These are phyloP conservation scores for Metschnikowia hibisci DNA, from an alignment of 805 yeast species.

Conservation along the genomic window DNA sequence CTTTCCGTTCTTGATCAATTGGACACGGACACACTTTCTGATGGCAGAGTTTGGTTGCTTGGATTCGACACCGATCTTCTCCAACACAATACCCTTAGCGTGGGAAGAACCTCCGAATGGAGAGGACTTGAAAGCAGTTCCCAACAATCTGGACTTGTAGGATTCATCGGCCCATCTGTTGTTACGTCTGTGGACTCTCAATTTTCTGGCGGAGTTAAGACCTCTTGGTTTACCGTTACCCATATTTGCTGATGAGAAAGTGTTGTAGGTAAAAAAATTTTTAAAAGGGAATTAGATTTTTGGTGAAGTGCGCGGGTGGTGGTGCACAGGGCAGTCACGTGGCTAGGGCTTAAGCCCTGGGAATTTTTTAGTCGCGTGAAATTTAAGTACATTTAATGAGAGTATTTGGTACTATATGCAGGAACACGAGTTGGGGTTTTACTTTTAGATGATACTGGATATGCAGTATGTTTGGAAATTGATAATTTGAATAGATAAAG, in stretches of 20 bases:
- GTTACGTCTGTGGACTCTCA: slow-evolving; percentile 99
- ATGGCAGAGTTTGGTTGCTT: slow-evolving; percentile 99
- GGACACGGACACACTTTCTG: slow-evolving; percentile 99
- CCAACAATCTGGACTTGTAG: slow-evolving; percentile 98
- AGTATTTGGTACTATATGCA: no score
- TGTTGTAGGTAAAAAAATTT: slow-evolving; percentile 10
- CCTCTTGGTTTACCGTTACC: slow-evolving; percentile 99
- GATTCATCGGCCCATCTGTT: slow-evolving; percentile 99
- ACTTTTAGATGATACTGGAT: no score
- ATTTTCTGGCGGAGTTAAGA: slow-evolving; percentile 99
- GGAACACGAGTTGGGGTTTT: no score
- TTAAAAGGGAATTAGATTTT: slow-evolving; percentile 8
- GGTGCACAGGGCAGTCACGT: slow-evolving; percentile 5
- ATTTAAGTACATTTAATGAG: no score
- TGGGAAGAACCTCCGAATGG: slow-evolving; percentile 99
- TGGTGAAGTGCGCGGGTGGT: slow-evolving; percentile 6
- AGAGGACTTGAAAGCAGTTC: slow-evolving; percentile 99
- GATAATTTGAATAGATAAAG: no score
- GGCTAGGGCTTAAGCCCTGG: slow-evolving; percentile 14
- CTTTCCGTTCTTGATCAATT: slow-evolving; percentile 99
- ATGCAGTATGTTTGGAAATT: no score
- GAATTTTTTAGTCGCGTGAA: neutral
- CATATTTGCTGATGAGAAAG: slow-evolving; percentile 52
- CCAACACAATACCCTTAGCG: slow-evolving; percentile 99
- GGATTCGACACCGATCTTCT: slow-evolving; percentile 99